Percentiles rank a stretch among this genome's conserved stretches.
Evolutionary conservation across 73 alveolate genomes (phyloP).

Genomic region (Paramecium sonneborni): DNA sequence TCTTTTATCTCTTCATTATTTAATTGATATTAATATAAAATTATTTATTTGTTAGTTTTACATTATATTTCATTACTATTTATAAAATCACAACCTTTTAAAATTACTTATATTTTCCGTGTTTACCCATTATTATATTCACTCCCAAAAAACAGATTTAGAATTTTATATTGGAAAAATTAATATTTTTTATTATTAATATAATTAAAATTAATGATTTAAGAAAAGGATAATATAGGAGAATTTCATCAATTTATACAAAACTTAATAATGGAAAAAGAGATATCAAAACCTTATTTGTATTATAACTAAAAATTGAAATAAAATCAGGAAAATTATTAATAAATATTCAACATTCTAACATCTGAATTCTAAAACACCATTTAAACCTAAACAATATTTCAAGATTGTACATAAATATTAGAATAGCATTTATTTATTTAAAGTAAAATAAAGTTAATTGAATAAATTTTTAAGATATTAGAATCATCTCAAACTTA

Average conservation of each 20-base stretch:
- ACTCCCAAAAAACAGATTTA: no score
- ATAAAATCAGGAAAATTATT: no score
- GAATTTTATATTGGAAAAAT: no score
- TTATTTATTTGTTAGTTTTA: neutral
- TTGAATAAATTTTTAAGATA: neutral
- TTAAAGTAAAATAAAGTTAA: neutral
- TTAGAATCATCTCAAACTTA: neutral
- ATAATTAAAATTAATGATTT: neutral
- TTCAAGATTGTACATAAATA: no score
- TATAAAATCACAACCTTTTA: neutral
- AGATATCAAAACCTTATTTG: no score
- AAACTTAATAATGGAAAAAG: neutral
- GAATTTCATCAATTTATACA: neutral
- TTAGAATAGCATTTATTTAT: neutral
- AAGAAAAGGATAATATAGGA: neutral
- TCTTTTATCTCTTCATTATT: slow-evolving; percentile 17
- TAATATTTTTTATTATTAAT: no score
- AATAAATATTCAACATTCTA: no score
- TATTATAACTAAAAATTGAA: no score
- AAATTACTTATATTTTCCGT: no score
- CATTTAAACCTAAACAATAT: no score
- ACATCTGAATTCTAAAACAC: no score
- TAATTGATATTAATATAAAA: neutral
- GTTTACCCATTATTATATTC: no score
- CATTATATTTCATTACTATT: neutral